These are phyloP conservation scores for Suillus subalutaceus DNA, from an alignment of 768 basidiomycete species.

Conservation along the genomic window DNA sequence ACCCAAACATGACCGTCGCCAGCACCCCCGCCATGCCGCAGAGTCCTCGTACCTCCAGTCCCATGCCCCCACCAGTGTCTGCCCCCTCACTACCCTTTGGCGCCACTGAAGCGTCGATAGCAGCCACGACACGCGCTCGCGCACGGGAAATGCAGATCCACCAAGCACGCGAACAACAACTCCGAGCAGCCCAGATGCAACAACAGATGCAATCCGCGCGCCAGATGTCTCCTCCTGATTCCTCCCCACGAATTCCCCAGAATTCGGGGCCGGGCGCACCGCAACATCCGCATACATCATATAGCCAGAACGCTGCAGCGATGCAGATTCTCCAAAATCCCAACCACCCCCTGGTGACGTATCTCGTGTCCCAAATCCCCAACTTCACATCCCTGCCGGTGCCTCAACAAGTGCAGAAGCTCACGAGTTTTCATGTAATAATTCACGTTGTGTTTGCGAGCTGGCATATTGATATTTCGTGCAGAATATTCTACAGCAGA, in stretches of 20 bases:
- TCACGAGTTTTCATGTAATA: conserved; percentile 55
- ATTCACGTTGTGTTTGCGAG: conserved; percentile 7
- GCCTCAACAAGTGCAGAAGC: conserved; percentile 61
- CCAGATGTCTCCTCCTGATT: conserved; percentile 47
- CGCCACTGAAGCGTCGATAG: conserved; percentile 37
- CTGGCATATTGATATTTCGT: neutral
- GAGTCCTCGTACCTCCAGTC: conserved; percentile 37
- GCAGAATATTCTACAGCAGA: conserved; percentile 24
- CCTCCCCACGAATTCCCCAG: conserved; percentile 25
- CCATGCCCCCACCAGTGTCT: conserved; percentile 32
- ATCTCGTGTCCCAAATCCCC: conserved; percentile 53
- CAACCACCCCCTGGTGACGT: conserved; percentile 58
- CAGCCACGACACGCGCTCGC: conserved; percentile 35
- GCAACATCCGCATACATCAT: conserved; percentile 20
- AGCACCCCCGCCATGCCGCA: conserved; percentile 23
- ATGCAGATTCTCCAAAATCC: conserved; percentile 56
- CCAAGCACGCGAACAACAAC: conserved; percentile 36
- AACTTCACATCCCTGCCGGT: conserved; percentile 54
- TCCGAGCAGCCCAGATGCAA: conserved; percentile 36
- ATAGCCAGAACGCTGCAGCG: conserved; percentile 39
- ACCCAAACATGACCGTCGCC: conserved; percentile 19
- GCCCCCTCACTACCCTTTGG: conserved; percentile 36
- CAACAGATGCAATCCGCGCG: conserved; percentile 36
- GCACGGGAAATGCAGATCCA: conserved; percentile 40
- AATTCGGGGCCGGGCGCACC: conserved; percentile 18